A percentile compares a stretch with the other conserved stretches of the same genome.
phyloP scores from a whole-genome alignment of 331 rosid species.

The Quercus tomentella region DNA sequence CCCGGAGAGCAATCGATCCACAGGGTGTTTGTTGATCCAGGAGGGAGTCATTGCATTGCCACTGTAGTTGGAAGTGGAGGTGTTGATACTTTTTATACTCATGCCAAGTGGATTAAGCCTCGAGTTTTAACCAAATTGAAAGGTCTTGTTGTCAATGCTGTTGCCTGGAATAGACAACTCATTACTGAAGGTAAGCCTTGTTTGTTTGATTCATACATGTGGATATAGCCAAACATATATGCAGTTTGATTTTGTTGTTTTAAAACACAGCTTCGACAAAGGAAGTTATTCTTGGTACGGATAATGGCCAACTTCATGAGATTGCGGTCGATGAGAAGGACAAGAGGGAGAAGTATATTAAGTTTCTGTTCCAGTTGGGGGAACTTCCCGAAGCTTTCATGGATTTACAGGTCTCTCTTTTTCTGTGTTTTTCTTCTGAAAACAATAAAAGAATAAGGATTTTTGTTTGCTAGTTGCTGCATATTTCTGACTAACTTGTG shows the following conservation, averaged over 20 bases:
- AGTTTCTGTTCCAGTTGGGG: slow-evolving; percentile 57
- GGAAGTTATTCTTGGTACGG: slow-evolving; percentile 89
- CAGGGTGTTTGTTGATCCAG: slow-evolving; percentile 92
- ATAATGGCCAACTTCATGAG: slow-evolving; percentile 82
- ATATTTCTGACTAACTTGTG: not conserved
- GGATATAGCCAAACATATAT: not conserved
- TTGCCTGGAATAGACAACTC: slow-evolving; percentile 89
- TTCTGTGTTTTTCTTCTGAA: slow-evolving; percentile 6
- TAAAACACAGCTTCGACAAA: slow-evolving; percentile 66
- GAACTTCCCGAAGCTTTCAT: slow-evolving; percentile 87
- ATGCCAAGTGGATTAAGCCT: slow-evolving; percentile 93
- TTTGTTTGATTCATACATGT: slow-evolving; percentile 9
- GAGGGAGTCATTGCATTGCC: slow-evolving; percentile 94
- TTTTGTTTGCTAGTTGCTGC: not conserved
- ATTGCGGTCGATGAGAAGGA: slow-evolving; percentile 90
- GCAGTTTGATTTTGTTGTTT: slow-evolving; percentile 6
- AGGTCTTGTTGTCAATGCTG: slow-evolving; percentile 85
- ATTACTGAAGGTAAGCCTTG: slow-evolving; percentile 74
- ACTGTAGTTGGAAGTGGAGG: slow-evolving; percentile 74
- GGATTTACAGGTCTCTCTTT: slow-evolving; percentile 70
- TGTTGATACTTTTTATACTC: slow-evolving; percentile 84
- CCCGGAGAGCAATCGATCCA: slow-evolving; percentile 96
- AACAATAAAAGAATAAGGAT: not conserved
- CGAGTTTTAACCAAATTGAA: slow-evolving; percentile 73
- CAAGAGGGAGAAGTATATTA: slow-evolving; percentile 86